These are phyloP conservation scores for Microsporum ferrugineum DNA, from an alignment of 2,329 filamentous ascomycete genomes.

Conservation along the genomic window DNA sequence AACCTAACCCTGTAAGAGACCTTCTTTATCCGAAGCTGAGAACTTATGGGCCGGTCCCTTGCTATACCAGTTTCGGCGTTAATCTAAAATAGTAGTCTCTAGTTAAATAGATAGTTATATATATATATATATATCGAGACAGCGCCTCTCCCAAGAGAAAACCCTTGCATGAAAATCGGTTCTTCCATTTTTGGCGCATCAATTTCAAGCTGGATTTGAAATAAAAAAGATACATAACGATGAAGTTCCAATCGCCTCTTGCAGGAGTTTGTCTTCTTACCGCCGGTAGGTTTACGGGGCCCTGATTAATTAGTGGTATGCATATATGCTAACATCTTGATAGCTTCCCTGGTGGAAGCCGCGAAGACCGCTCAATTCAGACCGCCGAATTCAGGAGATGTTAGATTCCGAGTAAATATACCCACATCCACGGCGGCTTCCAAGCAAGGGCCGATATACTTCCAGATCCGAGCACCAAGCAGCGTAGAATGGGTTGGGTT, in stretches of 20 bases:
- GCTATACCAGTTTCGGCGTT: background rate
- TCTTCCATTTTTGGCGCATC: background rate
- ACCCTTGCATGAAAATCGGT: background rate
- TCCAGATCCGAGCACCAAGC: conserved; percentile 46
- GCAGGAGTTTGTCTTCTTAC: background rate
- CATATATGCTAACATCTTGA: background rate
- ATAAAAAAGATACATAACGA: background rate
- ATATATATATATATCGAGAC: background rate
- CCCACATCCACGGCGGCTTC: conserved; percentile 41
- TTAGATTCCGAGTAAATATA: conserved; percentile 42
- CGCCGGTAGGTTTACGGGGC: background rate
- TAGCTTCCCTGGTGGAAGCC: conserved; percentile 5
- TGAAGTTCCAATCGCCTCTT: background rate
- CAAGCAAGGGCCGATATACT: conserved; percentile 45
- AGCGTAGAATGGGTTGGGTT: conserved; percentile 45
- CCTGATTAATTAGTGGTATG: background rate
- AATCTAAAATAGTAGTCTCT: background rate
- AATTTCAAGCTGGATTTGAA: background rate
- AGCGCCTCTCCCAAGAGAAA: background rate
- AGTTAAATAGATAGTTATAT: background rate
- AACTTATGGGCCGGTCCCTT: background rate
- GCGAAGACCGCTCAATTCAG: conserved; percentile 17
- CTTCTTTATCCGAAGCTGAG: conserved; percentile 2
- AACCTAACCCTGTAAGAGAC: background rate
- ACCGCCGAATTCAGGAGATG: conserved; percentile 16